These are phyloP conservation scores for Cystobasidium tubakii DNA, from an alignment of 768 basidiomycete species.

Conservation along the genomic window DNA sequence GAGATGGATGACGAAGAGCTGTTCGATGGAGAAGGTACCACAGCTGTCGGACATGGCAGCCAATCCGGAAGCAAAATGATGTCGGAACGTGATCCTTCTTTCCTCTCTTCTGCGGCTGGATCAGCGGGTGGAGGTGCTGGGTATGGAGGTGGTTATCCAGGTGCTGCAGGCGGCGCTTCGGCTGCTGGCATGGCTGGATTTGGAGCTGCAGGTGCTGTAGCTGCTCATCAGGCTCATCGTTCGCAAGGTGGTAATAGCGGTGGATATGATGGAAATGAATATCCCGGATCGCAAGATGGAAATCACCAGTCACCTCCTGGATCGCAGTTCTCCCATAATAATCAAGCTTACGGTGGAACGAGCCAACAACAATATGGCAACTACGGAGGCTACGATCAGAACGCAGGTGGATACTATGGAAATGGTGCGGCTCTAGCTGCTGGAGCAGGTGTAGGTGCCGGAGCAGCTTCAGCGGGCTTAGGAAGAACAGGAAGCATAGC, in stretches of 20 bases:
- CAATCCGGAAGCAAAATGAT: slow-evolving; percentile 22
- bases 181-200: slow-evolving; percentile 14
- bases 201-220: slow-evolving; percentile 15
- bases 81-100: slow-evolving; percentile 24
- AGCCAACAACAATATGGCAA: background rate
- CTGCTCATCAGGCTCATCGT: slow-evolving; percentile 4
- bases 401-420: slow-evolving; percentile 1
- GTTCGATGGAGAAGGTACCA: slow-evolving; percentile 14
- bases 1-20: slow-evolving; percentile 36
- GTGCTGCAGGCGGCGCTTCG: background rate
- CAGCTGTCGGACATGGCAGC: background rate
- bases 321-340: background rate
- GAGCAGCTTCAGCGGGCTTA: slow-evolving; percentile 13
- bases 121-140: slow-evolving; percentile 15
- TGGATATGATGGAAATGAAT: background rate
- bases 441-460: slow-evolving; percentile 17
- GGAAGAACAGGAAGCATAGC: slow-evolving; percentile 25
- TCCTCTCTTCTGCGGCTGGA: slow-evolving; percentile 35
- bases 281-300: slow-evolving; percentile 28
- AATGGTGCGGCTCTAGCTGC: background rate
- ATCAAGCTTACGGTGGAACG: background rate
- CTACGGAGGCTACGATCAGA: background rate
- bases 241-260: background rate
- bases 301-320: slow-evolving; percentile 1
- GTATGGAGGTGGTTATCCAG: slow-evolving; percentile 11